Evolutionary conservation across 2,329 filamentous ascomycete species (phyloP), one percentile per base, ranked within the genome.

Genomic region (Chrysoporthe cubensis): DNA sequence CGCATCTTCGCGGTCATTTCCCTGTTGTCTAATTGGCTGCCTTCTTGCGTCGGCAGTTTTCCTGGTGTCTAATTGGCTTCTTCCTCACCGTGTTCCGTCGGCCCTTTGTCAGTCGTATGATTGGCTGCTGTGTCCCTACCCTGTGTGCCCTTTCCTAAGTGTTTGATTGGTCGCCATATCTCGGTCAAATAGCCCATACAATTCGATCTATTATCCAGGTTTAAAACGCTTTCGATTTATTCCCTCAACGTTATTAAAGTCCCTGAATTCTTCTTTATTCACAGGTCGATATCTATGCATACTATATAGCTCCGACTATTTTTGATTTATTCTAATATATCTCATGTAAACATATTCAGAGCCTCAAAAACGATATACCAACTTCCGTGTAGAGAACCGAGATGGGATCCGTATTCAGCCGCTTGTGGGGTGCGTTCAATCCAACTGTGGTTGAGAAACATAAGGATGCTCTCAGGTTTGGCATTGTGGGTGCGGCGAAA

Each of bases 381-480:
- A 52, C n/a, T 32, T 26, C 9, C 9, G 14, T 3, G 21, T 52
- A 52, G 48, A 52, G n/a, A 18, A 14, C 16, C 21, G 11, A 52
- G 48, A 52, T 52, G 48, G 48, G 48, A 32, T 52, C 48, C 11
- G 21, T 52, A 52, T n/a, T 50, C 26, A 26, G 48, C n/a, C 48
- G 48, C 1, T 50, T 50, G 13, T 50, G 48, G 48, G 48, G 48
- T 50, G 48, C 48, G 9, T 50, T 50, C 48, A 50, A 50, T 13
- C 48, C 48, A 50, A 26, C 21, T 21, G 21, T 32, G 52, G 32
- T 56, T 56, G 52, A 56, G 32, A 71, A 34, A 69, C 70, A 61
- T 11, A 46, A 61, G n/a, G 58, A 59, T 44, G 63, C 63, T 14
- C 40, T 65, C 26, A 65, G 54, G 26, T 65, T 65, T n/a, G 63